phyloP scores from a whole-genome alignment of 192 early-diverging fungal species.

The Coemansia umbellata region DNA sequence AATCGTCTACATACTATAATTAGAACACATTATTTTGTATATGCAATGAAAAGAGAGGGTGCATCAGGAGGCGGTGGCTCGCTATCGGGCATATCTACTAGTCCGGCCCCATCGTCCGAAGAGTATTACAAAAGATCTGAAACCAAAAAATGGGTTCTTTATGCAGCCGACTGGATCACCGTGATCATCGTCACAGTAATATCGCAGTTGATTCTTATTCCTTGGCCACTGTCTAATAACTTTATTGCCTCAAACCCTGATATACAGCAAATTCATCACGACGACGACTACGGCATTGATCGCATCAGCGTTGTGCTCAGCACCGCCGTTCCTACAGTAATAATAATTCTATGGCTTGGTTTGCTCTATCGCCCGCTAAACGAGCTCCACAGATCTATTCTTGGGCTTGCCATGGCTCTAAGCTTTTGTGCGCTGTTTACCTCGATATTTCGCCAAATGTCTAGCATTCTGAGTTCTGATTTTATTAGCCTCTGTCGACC shows the following conservation, averaged over 20 bases:
- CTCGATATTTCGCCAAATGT: slow-evolving; percentile 21
- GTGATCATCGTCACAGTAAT: slow-evolving; percentile 6
- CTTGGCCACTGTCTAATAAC: background rate
- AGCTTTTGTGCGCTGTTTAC: slow-evolving; percentile 33
- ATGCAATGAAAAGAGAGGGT: background rate
- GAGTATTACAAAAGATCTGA: background rate
- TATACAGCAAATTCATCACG: slow-evolving; percentile 30
- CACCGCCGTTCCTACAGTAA: slow-evolving; percentile 24
- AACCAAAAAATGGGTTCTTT: slow-evolving; percentile 16
- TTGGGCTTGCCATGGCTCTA: slow-evolving; percentile 35
- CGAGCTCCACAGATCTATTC: slow-evolving; percentile 25
- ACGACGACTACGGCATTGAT: slow-evolving; percentile 12
- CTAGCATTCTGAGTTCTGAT: slow-evolving; percentile 5
- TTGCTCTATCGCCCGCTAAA: slow-evolving; percentile 8
- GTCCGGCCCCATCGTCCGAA: background rate
- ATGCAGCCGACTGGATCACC: slow-evolving; percentile 33
- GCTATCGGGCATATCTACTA: background rate
- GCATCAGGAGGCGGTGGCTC: background rate
- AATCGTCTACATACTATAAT: too few species aligned
- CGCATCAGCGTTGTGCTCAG: slow-evolving; percentile 27
- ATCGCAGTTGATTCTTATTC: slow-evolving; percentile 35
- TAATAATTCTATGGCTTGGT: slow-evolving; percentile 36
- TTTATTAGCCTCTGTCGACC: slow-evolving; percentile 29
- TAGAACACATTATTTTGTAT: too few species aligned
- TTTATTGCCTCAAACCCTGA: slow-evolving; percentile 26